These are phyloP conservation scores for Colletotrichum limetticola DNA, from an alignment of 2,329 filamentous ascomycete species.

Conservation along the genomic window DNA sequence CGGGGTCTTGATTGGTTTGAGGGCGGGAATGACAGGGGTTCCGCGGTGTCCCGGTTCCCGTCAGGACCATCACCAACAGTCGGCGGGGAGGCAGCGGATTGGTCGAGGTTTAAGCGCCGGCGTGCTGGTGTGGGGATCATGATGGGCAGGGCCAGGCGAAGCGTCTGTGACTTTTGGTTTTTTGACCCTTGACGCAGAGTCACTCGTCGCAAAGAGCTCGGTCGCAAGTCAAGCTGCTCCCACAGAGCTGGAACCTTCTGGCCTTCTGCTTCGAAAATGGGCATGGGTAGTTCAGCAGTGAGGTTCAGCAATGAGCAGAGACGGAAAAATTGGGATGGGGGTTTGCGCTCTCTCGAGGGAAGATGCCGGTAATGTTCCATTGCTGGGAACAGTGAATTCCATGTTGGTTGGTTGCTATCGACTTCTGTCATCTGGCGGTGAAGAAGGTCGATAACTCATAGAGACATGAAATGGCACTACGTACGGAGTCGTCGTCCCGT, in stretches of 20 bases:
- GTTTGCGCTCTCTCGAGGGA: not conserved
- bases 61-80: slow-evolving; percentile 25
- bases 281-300: not conserved
- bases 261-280: not conserved
- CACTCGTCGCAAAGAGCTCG: not conserved
- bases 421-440: slow-evolving; percentile 22
- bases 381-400: not conserved
- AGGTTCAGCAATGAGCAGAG: not conserved
- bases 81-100: slow-evolving; percentile 13
- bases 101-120: slow-evolving; percentile 34
- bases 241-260: not conserved
- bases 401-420: slow-evolving; percentile 7
- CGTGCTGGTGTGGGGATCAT: slow-evolving; percentile 18
- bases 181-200: slow-evolving; percentile 3
- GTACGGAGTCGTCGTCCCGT: slow-evolving; percentile 6
- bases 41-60: slow-evolving; percentile 15
- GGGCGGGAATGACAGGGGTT: slow-evolving; percentile 1
- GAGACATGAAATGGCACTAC: not conserved
- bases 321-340: not conserved
- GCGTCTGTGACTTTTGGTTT: slow-evolving; percentile 17
- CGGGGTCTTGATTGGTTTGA: slow-evolving; percentile 22
- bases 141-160: not conserved
- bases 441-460: slow-evolving; percentile 4
- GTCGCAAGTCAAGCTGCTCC: not conserved
- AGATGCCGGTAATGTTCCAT: slow-evolving; percentile 7